Evolutionary conservation across 2,329 filamentous ascomycete genomes (phyloP), one percentile per base, ranked within the genome.

Genomic region (Atkinsonella texensis): DNA sequence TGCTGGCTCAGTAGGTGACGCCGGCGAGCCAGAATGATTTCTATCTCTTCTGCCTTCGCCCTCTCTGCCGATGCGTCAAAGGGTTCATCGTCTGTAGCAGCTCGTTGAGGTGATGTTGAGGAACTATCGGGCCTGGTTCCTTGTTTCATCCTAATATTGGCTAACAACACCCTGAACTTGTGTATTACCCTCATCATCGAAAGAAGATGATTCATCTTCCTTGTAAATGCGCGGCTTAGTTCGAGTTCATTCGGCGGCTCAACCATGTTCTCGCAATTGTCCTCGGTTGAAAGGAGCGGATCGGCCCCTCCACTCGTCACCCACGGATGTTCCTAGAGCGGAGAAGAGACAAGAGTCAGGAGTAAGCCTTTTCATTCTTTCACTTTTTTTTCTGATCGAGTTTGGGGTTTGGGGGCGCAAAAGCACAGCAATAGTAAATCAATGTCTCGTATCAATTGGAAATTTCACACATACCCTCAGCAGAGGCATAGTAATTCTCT

Each of bases 161-260:
- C 60, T n/a, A 93, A 70, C 9, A 94, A 74, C 48, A 78, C 72
- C 65, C 94, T 96, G 73, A 97, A 96, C 53, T 85, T 87, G 56
- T 85, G 83, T 41, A 94, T 91, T 4, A 90, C 93, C 79, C 88
- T 93, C 74, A 97, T 86, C 57, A 97, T 87, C 49, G 83, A 87
- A 52, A 97, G 74, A 2, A 97, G 75, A 62, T 93, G 85, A 53
- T 84, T 84, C 78, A 97, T 89, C 62, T 89, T 94, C 23, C 80
- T 81, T 2, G 93, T 97, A 57, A 97, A 94, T 13, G 93, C 93
- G 56, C 85, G 82, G 60, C 89, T 89, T 62, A 96, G 80, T 68
- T 98, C 93, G 52, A 90, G 83, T 59, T 93, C 87, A 52, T 91
- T 97, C 1, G 91, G 91, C 5, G 83, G 80, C 55, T 89, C 87